These are phyloP conservation scores for Cystofilobasidium macerans DNA, from an alignment of 768 basidiomycete species.

Conservation along the genomic window DNA sequence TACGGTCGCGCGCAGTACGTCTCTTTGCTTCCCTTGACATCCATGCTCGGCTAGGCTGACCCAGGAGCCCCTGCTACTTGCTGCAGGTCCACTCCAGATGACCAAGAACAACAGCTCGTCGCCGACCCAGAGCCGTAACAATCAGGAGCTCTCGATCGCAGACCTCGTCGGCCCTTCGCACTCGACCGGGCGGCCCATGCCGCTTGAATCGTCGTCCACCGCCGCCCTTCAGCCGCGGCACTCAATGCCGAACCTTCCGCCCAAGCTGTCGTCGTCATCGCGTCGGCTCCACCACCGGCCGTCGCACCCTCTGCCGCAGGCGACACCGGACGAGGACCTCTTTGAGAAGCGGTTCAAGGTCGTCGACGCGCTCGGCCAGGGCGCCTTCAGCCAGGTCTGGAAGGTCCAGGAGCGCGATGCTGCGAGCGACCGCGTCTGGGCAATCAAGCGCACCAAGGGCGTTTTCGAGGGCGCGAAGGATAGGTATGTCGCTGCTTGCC, in stretches of 20 bases:
- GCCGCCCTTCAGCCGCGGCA: conserved; percentile 31
- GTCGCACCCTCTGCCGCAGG: conserved; percentile 31
- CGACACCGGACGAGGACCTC: conserved; percentile 39
- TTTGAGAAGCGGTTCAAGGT: conserved; percentile 74
- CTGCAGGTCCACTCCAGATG: conserved; percentile 4
- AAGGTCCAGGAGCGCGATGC: conserved; percentile 45
- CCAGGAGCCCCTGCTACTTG: not conserved
- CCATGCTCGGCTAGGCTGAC: not conserved
- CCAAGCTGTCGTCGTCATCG: conserved; percentile 3
- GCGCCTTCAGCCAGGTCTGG: conserved; percentile 87
- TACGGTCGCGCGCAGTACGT: conserved; percentile 2
- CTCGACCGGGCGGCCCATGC: not conserved
- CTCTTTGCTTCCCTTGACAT: not conserved
- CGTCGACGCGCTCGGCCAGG: conserved; percentile 71
- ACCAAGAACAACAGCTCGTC: not conserved
- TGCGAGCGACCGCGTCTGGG: conserved; percentile 47
- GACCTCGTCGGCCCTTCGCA: not conserved
- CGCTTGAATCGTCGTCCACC: conserved; percentile 22
- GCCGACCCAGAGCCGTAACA: not conserved
- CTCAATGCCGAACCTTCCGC: conserved; percentile 27
- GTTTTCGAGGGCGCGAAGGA: conserved; percentile 82
- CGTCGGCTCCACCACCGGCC: conserved; percentile 28
- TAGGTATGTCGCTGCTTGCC: conserved; percentile 48
- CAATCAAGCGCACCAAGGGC: conserved; percentile 82
- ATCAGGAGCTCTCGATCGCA: not conserved